Base-by-base conservation (phyloP, 257 asterid genomes). In the Hygrophila difformis region DNA sequence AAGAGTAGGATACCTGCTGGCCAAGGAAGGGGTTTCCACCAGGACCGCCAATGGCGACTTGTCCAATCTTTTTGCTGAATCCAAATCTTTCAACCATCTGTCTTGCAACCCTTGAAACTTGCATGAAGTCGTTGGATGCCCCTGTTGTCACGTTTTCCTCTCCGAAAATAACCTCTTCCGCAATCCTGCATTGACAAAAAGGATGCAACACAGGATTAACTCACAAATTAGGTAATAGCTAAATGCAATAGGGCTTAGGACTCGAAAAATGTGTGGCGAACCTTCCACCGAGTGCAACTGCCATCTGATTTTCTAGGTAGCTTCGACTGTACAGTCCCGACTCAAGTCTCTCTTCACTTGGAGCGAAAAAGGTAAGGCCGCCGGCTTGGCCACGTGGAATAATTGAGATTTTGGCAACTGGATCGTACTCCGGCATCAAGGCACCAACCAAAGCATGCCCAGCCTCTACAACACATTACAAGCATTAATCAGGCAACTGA, bases 321-420 rank as follows among this genome's bases (percentile, higher is more conserved):
- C 96, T 91, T 64, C 95, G 72, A 61, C 99, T 86, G 78, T 91
- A 91, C 55, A 91, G 55, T 14, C 96, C 99, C 0, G 96, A 91
- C 65, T 91, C 99, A 3, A 91, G 93, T 63, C 99, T 77, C 75
- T 91, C 99, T 65, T 91, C 99, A 54, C 99, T 91, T 8, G 99
- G 96, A 47, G 99, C 99, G 39, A 91, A 91, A 55, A 91, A 91
- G 40, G 96, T 91, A 23, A 91, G 95, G 4, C 99, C 99, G 17
- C 99, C 99, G 4, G 99, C 99, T 65, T 91, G 99, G 55, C 99
- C 99, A 46, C 99, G 99, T 18, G 99, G 99, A 64, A 91, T 86
- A 55, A 91, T 91, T 12, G 99, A 91, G 72, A 91, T 91, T 48
- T 91, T 91, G 49, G 99, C 99, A 44, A 91, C 99, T 1, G 99